Evolutionary conservation across 352 stramenopile genomes (phyloP).

Genomic region (Poterioochromonas sp.): DNA sequence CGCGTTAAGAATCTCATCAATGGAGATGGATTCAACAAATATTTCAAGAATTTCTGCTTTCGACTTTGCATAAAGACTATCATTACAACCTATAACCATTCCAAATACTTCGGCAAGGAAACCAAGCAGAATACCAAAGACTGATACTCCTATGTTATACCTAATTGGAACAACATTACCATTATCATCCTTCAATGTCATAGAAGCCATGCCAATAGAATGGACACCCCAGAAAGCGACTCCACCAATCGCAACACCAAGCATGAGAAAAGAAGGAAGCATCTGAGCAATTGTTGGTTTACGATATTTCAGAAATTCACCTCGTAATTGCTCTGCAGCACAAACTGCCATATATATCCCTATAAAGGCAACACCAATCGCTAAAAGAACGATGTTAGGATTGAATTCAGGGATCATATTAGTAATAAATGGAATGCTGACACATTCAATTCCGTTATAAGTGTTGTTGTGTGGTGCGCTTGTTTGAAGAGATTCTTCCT

Average conservation of each 20-base stretch:
- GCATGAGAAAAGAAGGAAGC: background rate
- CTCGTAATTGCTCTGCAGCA: background rate
- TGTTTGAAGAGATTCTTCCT: too few relatives aligned
- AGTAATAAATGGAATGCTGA: too few relatives aligned
- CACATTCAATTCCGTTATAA: too few relatives aligned
- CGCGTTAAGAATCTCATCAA: background rate
- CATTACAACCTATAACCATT: background rate
- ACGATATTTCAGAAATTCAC: background rate
- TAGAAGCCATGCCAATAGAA: background rate
- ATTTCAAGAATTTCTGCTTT: background rate
- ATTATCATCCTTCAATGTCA: background rate
- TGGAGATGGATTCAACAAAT: background rate
- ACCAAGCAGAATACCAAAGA: background rate
- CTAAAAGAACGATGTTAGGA: background rate
- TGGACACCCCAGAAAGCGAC: background rate
- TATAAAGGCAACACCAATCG: background rate
- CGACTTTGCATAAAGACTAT: background rate
- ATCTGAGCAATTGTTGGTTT: background rate
- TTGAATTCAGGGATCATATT: too few relatives aligned
- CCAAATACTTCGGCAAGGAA: background rate
- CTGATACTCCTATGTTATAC: background rate
- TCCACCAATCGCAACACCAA: background rate
- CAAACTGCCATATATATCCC: background rate
- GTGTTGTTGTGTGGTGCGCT: too few relatives aligned
- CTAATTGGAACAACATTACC: background rate